Evolutionary conservation across 495 filamentous ascomycete species (phyloP).

Genomic region (Astrothelium subdiscretum): DNA sequence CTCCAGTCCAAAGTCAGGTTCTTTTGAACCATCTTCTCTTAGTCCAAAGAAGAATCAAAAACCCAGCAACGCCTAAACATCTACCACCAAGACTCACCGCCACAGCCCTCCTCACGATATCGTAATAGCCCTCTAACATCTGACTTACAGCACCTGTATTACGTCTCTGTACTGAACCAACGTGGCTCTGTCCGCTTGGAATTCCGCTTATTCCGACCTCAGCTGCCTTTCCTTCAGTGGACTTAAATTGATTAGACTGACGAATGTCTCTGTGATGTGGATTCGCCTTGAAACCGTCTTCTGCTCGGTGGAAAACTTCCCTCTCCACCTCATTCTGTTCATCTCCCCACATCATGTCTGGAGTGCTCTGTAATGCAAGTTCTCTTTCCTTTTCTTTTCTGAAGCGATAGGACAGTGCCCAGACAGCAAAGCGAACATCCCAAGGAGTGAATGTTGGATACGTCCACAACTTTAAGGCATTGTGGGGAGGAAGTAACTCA

Average conservation of each 20-base stretch:
- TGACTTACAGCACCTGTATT: constrained; percentile 42
- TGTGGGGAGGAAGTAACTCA: constrained; percentile 54
- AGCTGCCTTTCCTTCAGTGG: background rate
- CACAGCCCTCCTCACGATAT: constrained; percentile 48
- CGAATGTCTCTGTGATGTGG: background rate
- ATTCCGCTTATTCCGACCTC: background rate
- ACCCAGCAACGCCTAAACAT: background rate
- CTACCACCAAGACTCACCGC: constrained; percentile 38
- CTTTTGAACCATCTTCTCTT: background rate
- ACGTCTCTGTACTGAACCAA: background rate
- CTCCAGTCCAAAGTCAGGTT: background rate
- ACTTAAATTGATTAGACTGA: background rate
- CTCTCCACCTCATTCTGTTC: background rate
- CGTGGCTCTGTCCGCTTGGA: background rate
- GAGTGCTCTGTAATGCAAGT: constrained; percentile 14
- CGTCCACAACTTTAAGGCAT: constrained; percentile 50
- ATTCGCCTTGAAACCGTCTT: background rate
- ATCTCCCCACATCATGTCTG: constrained; percentile 1
- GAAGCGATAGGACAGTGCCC: constrained; percentile 48
- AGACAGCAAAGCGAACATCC: constrained; percentile 50
- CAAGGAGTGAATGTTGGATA: constrained; percentile 63
- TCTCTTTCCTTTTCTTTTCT: constrained; percentile 45
- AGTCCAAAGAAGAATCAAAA: background rate
- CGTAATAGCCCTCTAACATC: constrained; percentile 61
- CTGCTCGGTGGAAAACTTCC: background rate